These are phyloP conservation scores for Mortierella hygrophila DNA, from an alignment of 192 early-diverging fungal species.

Conservation along the genomic window DNA sequence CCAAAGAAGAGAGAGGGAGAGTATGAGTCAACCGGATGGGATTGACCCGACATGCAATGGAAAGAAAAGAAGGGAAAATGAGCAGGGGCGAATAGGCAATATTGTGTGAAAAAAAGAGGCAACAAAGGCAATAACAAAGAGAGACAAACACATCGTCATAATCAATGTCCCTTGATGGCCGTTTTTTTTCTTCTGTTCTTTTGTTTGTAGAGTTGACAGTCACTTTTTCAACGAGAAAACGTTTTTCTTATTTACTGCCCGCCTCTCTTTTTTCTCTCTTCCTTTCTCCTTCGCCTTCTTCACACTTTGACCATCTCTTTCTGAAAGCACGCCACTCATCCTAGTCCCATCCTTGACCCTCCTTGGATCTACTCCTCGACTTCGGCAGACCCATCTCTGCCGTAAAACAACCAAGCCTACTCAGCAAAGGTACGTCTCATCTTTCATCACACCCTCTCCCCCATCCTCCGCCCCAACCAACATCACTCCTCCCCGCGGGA, in stretches of 20 bases:
- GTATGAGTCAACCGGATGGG: background rate
- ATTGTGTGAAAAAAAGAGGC: too few relatives aligned
- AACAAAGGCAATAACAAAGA: background rate
- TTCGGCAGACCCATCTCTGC: background rate
- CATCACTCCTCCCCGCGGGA: constrained; percentile 19
- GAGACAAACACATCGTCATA: background rate
- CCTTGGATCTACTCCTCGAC: background rate
- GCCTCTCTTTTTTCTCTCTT: constrained; percentile 8
- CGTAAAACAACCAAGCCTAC: background rate
- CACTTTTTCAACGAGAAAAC: background rate
- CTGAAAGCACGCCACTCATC: constrained; percentile 13
- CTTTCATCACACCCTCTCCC: background rate
- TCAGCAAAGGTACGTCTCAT: background rate
- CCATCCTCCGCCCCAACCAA: background rate
- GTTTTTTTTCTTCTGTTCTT: background rate
- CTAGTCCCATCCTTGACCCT: constrained; percentile 3
- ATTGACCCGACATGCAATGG: background rate
- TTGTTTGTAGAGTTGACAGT: constrained; percentile 20
- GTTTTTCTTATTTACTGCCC: constrained; percentile 5
- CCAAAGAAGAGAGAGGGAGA: background rate
- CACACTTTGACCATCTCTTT: constrained; percentile 5
- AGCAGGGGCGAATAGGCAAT: background rate
- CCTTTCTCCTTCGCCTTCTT: constrained; percentile 11
- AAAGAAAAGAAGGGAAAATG: background rate
- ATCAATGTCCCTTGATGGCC: background rate